Percentiles rank a stretch among this genome's conserved stretches.
phyloP scores from a whole-genome alignment of 108 stramenopile genomes.

The Cyclotella baltica region DNA sequence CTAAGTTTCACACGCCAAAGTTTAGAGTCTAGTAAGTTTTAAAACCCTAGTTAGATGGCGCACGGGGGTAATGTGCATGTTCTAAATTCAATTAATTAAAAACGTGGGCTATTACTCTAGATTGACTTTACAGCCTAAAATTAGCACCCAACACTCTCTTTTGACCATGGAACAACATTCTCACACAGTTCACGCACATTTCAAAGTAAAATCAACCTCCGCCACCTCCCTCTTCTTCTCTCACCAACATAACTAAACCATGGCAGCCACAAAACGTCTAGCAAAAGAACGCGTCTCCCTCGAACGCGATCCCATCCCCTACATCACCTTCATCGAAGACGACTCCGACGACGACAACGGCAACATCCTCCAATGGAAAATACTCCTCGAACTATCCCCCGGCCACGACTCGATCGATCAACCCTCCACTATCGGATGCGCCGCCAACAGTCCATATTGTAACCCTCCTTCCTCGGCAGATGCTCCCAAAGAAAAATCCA shows the following conservation, averaged over 20 bases:
- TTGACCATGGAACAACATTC: no score
- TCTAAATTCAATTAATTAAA: no score
- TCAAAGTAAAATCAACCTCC: background rate
- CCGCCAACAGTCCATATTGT: slow-evolving; percentile 50
- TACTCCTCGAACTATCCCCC: slow-evolving; percentile 47
- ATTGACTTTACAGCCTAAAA: no score
- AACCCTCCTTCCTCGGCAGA: slow-evolving; percentile 23
- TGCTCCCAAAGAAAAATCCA: slow-evolving; percentile 6
- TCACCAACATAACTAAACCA: no score
- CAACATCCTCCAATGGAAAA: slow-evolving; percentile 48
- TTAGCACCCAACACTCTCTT: no score
- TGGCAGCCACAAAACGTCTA: slow-evolving; percentile 56
- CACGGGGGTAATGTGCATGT: no score
- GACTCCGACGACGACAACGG: slow-evolving; percentile 39
- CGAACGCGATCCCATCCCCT: slow-evolving; percentile 56
- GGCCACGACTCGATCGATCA: slow-evolving; percentile 42
- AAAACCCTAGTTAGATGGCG: no score
- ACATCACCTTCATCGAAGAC: slow-evolving; percentile 45
- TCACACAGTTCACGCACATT: no score
- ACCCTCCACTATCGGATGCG: slow-evolving; percentile 33
- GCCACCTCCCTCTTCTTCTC: background rate
- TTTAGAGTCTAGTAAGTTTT: no score
- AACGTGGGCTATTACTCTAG: no score
- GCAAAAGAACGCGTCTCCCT: slow-evolving; percentile 49
- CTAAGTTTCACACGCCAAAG: no score